Percentiles rank a stretch among this genome's conserved stretches.
Evolutionary conservation across 2,329 filamentous ascomycete genomes (phyloP).

Genomic region (Trichoderma guizhouense): DNA sequence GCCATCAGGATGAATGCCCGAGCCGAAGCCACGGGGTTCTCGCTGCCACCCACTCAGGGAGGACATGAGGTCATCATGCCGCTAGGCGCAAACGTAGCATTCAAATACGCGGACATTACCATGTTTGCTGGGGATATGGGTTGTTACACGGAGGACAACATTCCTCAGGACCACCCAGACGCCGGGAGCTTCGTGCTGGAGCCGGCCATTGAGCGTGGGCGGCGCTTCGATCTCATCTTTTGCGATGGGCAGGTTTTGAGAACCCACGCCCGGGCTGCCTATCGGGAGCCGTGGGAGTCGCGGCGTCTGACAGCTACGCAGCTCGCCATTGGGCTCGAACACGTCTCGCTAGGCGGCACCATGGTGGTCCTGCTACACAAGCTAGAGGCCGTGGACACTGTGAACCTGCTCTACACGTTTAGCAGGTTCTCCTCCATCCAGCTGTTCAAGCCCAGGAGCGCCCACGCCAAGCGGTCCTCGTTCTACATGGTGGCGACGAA

Average conservation of each 20-base stretch:
- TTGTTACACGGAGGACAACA: constrained; percentile 22
- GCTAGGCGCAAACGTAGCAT: constrained; percentile 17
- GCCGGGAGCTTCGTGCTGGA: constrained; percentile 28
- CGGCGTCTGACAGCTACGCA: constrained; percentile 37
- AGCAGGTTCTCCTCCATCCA: constrained; percentile 38
- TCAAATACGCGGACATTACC: constrained; percentile 44
- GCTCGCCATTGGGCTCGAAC: constrained; percentile 44
- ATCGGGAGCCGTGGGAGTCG: constrained; percentile 36
- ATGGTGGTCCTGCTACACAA: constrained; percentile 51
- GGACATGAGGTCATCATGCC: constrained; percentile 39
- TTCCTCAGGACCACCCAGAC: constrained; percentile 33
- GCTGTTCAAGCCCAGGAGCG: constrained; percentile 43
- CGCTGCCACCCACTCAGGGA: constrained; percentile 37
- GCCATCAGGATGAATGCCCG: constrained; percentile 36
- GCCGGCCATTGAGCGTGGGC: constrained; percentile 24
- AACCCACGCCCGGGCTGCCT: constrained; percentile 32
- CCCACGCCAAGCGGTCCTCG: constrained; percentile 43
- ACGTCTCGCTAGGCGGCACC: constrained; percentile 44
- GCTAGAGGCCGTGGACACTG: constrained; percentile 39
- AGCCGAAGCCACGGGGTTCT: constrained; percentile 37
- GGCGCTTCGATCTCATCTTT: constrained; percentile 42
- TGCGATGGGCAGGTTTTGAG: constrained; percentile 48
- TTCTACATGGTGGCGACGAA: constrained; percentile 52
- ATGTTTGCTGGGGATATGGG: constrained; percentile 49
- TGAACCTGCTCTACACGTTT: constrained; percentile 39